Evolutionary conservation across 1,284 basidiomycete species (phyloP).

Genomic region (Xerocomus minutiporus): DNA sequence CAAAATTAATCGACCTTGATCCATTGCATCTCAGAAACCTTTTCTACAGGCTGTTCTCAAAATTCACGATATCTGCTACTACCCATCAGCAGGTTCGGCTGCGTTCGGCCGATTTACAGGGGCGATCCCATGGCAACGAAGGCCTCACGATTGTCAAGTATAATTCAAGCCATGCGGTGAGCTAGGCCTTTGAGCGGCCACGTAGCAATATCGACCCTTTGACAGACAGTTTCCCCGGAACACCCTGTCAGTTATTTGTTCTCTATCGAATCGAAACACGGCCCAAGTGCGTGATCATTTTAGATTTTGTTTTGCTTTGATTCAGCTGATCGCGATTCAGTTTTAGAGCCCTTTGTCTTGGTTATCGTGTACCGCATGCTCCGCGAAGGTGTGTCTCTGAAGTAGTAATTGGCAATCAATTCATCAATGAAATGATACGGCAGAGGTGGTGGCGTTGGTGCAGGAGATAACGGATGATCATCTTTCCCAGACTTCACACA

Average conservation of each 20-base stretch:
- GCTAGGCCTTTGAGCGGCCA: constrained; percentile 10
- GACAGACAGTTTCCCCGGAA: constrained; percentile 63
- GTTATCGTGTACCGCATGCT: constrained; percentile 67
- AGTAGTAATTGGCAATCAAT: constrained; percentile 2
- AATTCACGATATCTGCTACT: constrained; percentile 73
- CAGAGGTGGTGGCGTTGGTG: constrained; percentile 63
- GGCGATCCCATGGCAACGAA: constrained; percentile 39
- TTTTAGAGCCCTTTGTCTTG: constrained; percentile 58
- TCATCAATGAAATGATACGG: constrained; percentile 2
- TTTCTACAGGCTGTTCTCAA: constrained; percentile 62
- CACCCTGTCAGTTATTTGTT: constrained; percentile 73
- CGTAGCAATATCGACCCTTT: constrained; percentile 2
- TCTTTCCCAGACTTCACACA: constrained; percentile 33
- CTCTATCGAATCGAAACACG: constrained; percentile 55
- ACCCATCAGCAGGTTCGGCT: constrained; percentile 70
- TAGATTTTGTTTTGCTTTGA: neutral
- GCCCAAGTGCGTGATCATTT: constrained; percentile 45
- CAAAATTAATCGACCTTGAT: neutral
- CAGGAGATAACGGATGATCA: constrained; percentile 44
- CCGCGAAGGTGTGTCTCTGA: constrained; percentile 55
- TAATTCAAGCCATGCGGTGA: constrained; percentile 40
- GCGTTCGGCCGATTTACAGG: constrained; percentile 49
- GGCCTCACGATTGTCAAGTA: constrained; percentile 51
- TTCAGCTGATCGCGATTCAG: constrained; percentile 32
- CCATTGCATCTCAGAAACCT: constrained; percentile 2